phyloP scores from a whole-genome alignment of 805 yeast species.

The Metschnikowia bowlesiae region DNA sequence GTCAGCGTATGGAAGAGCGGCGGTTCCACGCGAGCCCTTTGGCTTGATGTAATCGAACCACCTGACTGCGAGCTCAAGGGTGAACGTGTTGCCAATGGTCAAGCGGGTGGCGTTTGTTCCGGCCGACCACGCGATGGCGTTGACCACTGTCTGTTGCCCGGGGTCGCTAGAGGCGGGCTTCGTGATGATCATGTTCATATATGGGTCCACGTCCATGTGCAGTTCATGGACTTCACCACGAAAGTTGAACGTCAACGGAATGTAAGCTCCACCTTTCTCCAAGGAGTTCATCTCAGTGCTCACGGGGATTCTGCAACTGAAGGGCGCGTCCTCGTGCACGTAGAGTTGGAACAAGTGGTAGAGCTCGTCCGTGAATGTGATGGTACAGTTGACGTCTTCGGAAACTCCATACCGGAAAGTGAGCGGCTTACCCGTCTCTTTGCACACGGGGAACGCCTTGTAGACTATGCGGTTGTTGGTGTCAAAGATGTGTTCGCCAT shows the following conservation, averaged over 20 bases:
- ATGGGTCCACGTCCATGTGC: slow-evolving; percentile 63
- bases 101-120: slow-evolving; percentile 58
- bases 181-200: slow-evolving; percentile 48
- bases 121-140: slow-evolving; percentile 56
- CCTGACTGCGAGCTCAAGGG: slow-evolving; percentile 52
- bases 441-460: slow-evolving; percentile 55
- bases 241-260: slow-evolving; percentile 60
- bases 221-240: slow-evolving; percentile 65
- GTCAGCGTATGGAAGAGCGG: slow-evolving; percentile 32
- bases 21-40: slow-evolving; percentile 13
- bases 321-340: slow-evolving; percentile 73
- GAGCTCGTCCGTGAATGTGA: slow-evolving; percentile 56
- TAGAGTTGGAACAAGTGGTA: slow-evolving; percentile 69
- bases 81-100: slow-evolving; percentile 61
- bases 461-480: slow-evolving; percentile 55
- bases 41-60: slow-evolving; percentile 44
- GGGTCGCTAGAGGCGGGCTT: slow-evolving; percentile 28
- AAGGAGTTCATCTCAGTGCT: slow-evolving; percentile 40
- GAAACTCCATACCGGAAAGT: slow-evolving; percentile 49
- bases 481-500: slow-evolving; percentile 73
- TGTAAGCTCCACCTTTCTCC: slow-evolving; percentile 40
- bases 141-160: slow-evolving; percentile 41
- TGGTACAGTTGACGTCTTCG: slow-evolving; percentile 56
- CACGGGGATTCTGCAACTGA: slow-evolving; percentile 60
- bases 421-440: slow-evolving; percentile 60